Percentiles rank a stretch among this genome's conserved stretches.
phyloP scores from a whole-genome alignment of 2,329 filamentous ascomycete genomes.

The Emmonsiellopsis sp. region DNA sequence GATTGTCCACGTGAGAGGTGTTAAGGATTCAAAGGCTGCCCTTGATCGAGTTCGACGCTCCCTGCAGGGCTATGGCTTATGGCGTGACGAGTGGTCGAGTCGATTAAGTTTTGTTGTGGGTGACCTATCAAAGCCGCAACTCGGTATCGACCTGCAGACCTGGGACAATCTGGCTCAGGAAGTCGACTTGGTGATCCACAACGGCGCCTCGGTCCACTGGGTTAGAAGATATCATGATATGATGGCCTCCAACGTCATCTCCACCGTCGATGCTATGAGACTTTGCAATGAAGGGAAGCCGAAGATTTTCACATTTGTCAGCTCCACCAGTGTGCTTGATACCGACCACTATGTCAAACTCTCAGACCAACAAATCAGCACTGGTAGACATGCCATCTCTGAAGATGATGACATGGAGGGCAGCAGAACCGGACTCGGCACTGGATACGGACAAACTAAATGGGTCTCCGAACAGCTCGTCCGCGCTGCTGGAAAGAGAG shows the following conservation, averaged over 20 bases:
- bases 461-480: slow-evolving; percentile 70
- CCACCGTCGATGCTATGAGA: slow-evolving; percentile 64
- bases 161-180: slow-evolving; percentile 59
- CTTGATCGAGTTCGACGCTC: slow-evolving; percentile 58
- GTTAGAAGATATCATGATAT: slow-evolving; percentile 67
- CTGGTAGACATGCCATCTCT: slow-evolving; percentile 55
- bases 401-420: slow-evolving; percentile 74
- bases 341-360: slow-evolving; percentile 70
- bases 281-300: slow-evolving; percentile 69
- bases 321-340: slow-evolving; percentile 74
- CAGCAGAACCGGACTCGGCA: slow-evolving; percentile 66
- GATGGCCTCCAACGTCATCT: slow-evolving; percentile 66
- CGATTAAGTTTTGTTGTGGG: slow-evolving; percentile 63
- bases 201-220: slow-evolving; percentile 74
- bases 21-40: slow-evolving; percentile 50
- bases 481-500: slow-evolving; percentile 67
- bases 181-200: slow-evolving; percentile 70
- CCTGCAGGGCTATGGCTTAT: slow-evolving; percentile 69
- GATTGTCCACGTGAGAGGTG: slow-evolving; percentile 64
- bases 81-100: slow-evolving; percentile 49
- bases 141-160: slow-evolving; percentile 58
- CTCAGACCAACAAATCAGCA: slow-evolving; percentile 53
- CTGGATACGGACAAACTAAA: slow-evolving; percentile 86
- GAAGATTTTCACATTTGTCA: slow-evolving; percentile 74
- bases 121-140: slow-evolving; percentile 61